Percentiles rank a stretch among this genome's conserved stretches.
Evolutionary conservation across 2,329 filamentous ascomycete species (phyloP).

Genomic region (Aspergillus pseudoviridinutans): DNA sequence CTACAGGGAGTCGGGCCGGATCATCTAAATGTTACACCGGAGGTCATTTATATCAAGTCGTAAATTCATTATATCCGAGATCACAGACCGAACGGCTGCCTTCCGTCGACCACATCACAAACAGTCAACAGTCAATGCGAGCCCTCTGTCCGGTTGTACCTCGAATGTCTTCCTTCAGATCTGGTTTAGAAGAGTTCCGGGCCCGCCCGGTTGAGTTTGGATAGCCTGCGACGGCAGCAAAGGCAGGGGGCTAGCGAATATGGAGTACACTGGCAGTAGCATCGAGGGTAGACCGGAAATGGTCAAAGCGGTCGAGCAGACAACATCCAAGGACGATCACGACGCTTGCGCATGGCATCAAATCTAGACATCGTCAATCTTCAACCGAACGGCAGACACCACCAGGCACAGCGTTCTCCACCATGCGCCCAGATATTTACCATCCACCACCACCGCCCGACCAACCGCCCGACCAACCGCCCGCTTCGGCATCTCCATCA

Average conservation of each 20-base stretch:
- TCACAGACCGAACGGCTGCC: background rate
- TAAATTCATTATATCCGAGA: background rate
- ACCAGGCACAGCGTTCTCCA: background rate
- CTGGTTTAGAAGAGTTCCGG: background rate
- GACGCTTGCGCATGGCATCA: background rate
- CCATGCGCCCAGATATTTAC: background rate
- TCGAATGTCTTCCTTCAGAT: background rate
- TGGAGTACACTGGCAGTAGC: background rate
- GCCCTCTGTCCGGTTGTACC: background rate
- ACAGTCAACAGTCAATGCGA: background rate
- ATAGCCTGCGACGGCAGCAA: background rate
- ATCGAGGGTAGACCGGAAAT: background rate
- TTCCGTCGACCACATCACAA: background rate
- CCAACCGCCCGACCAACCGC: constrained; percentile 2
- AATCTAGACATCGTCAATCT: background rate
- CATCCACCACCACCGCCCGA: background rate
- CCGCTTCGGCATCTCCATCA: constrained; percentile 12
- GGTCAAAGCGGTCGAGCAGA: background rate
- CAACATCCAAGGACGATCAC: background rate
- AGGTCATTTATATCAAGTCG: background rate
- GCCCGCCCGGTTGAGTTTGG: background rate
- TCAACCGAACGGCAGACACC: background rate
- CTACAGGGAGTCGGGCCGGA: background rate
- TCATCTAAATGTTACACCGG: background rate
- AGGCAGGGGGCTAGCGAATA: background rate